Percentiles rank a stretch among this genome's conserved stretches.
Evolutionary conservation across 129 eudicot species (phyloP).

Genomic region (Helianthus annuus): HanXRQr2.0-SUNRISE NC_035442.2:25975705-25976204

Average conservation of each 20-base stretch:
- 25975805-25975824: slow-evolving; percentile 81
- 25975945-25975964: slow-evolving; percentile 89
- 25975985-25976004: slow-evolving; percentile 99
- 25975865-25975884: not conserved
- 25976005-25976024: slow-evolving; percentile 88
- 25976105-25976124: slow-evolving; percentile 1
- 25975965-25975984: slow-evolving; percentile 97
- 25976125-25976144: not conserved
- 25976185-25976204: slow-evolving; percentile 74
- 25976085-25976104: slow-evolving; percentile 1
- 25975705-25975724: slow-evolving; percentile 85
- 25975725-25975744: slow-evolving; percentile 78
- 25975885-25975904: not conserved
- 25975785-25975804: slow-evolving; percentile 84
- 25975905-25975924: slow-evolving; percentile 5
- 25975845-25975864: slow-evolving; percentile 39
- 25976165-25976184: slow-evolving; percentile 34
- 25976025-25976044: slow-evolving; percentile 84
- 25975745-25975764: slow-evolving; percentile 92
- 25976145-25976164: slow-evolving; percentile 12
- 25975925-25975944: slow-evolving; percentile 51
- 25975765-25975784: slow-evolving; percentile 87
- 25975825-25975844: slow-evolving; percentile 91
- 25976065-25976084: slow-evolving; percentile 57
- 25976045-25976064: slow-evolving; percentile 76